A percentile compares a stretch with the other conserved stretches of the same genome.
Evolutionary conservation across 768 basidiomycete genomes (phyloP).

Genomic region (Leccinum rimulosum): DNA sequence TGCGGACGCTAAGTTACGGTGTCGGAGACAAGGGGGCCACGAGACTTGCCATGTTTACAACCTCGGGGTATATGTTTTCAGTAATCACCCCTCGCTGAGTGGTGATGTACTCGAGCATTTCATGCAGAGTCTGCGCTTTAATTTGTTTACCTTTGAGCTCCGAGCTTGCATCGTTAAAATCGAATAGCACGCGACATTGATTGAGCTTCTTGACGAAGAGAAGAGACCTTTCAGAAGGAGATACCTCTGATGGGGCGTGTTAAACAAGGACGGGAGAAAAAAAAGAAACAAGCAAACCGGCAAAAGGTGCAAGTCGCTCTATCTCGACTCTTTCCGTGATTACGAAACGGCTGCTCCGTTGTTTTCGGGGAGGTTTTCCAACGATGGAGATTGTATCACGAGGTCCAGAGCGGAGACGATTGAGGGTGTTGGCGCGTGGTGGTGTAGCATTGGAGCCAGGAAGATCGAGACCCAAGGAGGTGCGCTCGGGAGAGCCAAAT

Average conservation of each 20-base stretch:
- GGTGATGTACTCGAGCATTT: constrained; percentile 99
- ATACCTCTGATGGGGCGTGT: constrained; percentile 60
- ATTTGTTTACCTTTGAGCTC: constrained; percentile 98
- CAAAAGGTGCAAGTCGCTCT: constrained; percentile 88
- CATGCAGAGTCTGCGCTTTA: constrained; percentile 95
- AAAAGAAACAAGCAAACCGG: constrained; percentile 45
- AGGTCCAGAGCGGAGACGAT: constrained; percentile 75
- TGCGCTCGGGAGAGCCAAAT: constrained; percentile 46
- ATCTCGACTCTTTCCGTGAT: constrained; percentile 96
- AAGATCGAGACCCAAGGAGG: constrained; percentile 47
- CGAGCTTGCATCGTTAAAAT: constrained; percentile 96
- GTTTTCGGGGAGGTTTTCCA: constrained; percentile 95
- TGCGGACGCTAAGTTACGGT: constrained; percentile 33
- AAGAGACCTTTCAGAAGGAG: constrained; percentile 81
- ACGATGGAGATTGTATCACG: constrained; percentile 97
- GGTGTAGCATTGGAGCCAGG: constrained; percentile 46
- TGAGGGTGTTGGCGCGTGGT: constrained; percentile 66
- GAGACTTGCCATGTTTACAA: constrained; percentile 87
- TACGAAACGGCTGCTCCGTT: constrained; percentile 94
- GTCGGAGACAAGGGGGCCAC: neutral
- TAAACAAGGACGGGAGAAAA: constrained; percentile 9
- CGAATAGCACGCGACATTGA: constrained; percentile 96
- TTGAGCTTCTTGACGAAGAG: constrained; percentile 93
- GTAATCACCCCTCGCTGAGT: constrained; percentile 95
- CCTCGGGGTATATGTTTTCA: constrained; percentile 97